Conservation (phyloP, 1,284 basidiomycete genomes). For the Vanrija humicola region DNA sequence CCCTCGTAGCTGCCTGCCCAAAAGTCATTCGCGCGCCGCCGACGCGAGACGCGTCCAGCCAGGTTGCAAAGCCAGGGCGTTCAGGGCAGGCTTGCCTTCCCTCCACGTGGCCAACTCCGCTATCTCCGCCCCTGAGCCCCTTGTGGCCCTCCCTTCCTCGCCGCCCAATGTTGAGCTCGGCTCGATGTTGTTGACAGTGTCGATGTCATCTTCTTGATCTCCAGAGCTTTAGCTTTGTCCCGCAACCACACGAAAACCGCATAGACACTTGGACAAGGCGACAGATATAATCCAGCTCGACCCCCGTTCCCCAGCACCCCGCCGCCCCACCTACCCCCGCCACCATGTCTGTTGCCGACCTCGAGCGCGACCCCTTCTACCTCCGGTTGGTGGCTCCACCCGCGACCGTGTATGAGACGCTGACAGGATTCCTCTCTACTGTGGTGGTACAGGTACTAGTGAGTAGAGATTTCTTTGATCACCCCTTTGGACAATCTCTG, state of each 20-base stretch:
- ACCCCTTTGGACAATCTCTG: not conserved
- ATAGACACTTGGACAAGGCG: no score
- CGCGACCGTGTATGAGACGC: not conserved
- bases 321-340: not conserved
- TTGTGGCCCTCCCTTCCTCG: no score
- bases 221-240: not conserved
- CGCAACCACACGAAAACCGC: no score
- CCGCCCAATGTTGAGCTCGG: not conserved
- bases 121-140: no score
- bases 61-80: no score
- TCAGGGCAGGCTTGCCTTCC: no score
- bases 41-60: not conserved
- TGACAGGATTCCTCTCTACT: not conserved
- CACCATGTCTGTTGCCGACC: slow-evolving; percentile 24
- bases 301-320: not conserved
- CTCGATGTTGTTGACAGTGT: not conserved
- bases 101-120: no score
- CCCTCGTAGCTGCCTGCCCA: no score
- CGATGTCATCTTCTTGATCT: not conserved
- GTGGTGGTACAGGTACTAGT: slow-evolving; percentile 69
- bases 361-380: slow-evolving; percentile 68
- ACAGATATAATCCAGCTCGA: not conserved
- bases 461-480: slow-evolving; percentile 41
- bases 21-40: slow-evolving; percentile 5
- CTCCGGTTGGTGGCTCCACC: slow-evolving; percentile 58